Conservation (phyloP, 176 grass and related monocot species). For the Ensete ventricosum region DNA sequence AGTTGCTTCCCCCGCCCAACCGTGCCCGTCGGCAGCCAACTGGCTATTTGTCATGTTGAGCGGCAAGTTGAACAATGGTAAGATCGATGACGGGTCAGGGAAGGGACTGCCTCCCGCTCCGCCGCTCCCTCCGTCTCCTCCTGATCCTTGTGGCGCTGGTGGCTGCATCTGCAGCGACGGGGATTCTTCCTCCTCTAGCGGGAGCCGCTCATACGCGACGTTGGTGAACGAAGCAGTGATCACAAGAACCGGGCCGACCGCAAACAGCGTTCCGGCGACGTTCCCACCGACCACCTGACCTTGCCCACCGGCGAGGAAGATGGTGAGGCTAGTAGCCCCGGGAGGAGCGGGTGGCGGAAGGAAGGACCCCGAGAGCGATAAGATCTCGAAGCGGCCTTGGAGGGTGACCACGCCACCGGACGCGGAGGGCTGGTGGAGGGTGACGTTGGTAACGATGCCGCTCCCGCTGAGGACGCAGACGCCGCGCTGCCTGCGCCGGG, state of each 20-base stretch:
- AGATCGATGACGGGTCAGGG: neutral
- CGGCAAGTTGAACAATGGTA: conserved; percentile 15
- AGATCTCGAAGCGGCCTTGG: conserved; percentile 16
- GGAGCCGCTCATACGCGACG: conserved; percentile 21
- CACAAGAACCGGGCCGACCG: conserved; percentile 7
- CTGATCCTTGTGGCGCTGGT: neutral
- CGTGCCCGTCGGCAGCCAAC: conserved; percentile 5
- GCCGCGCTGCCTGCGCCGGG: conserved; percentile 14
- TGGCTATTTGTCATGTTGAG: neutral
- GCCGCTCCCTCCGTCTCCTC: neutral
- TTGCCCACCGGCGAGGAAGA: conserved; percentile 14
- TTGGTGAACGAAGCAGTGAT: conserved; percentile 20
- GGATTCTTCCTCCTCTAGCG: conserved; percentile 14
- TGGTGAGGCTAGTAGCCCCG: conserved; percentile 12
- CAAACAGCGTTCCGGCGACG: conserved; percentile 16
- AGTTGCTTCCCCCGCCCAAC: neutral
- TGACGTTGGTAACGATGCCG: conserved; percentile 18
- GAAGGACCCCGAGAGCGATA: conserved; percentile 14
- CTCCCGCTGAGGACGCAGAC: conserved; percentile 21
- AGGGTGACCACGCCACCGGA: conserved; percentile 10
- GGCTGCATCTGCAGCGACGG: conserved; percentile 8
- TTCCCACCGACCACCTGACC: conserved; percentile 21
- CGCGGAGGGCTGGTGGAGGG: conserved; percentile 17
- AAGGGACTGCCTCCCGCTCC: neutral
- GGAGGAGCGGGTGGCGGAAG: conserved; percentile 18